A percentile compares a stretch with the other conserved stretches of the same genome.
phyloP scores from a whole-genome alignment of 2,329 filamentous ascomycete genomes.

The Pseudogymnoascus sp. region DNA sequence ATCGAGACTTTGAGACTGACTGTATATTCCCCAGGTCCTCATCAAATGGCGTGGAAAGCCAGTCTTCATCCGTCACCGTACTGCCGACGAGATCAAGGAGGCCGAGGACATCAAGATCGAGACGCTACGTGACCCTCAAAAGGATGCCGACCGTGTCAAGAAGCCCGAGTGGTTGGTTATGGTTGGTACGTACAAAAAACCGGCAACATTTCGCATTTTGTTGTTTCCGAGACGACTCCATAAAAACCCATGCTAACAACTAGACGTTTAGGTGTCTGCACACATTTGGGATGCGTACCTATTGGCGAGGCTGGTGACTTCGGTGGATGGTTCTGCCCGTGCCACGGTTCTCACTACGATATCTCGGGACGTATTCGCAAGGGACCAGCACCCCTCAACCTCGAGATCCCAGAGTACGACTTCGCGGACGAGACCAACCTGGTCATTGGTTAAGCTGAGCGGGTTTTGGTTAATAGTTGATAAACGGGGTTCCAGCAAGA shows the following conservation, averaged over 20 bases:
- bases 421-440: conserved; percentile 86
- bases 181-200: conserved; percentile 56
- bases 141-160: conserved; percentile 89
- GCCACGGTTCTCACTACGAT: conserved; percentile 99
- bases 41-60: conserved; percentile 99
- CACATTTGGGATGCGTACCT: conserved; percentile 96
- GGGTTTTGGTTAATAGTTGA: conserved; percentile 8
- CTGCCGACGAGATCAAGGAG: conserved; percentile 83
- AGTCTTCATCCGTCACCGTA: conserved; percentile 99
- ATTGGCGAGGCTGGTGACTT: conserved; percentile 98
- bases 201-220: neutral
- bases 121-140: conserved; percentile 80
- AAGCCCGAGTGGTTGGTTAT: conserved; percentile 98
- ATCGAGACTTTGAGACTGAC: conserved; percentile 11
- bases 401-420: conserved; percentile 87
- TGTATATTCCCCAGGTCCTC: conserved; percentile 57
- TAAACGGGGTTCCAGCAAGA: conserved; percentile 21
- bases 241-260: conserved; percentile 19
- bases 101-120: conserved; percentile 82
- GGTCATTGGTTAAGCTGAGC: conserved; percentile 71
- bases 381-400: conserved; percentile 93
- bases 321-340: conserved; percentile 99
- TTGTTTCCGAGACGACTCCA: neutral
- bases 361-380: conserved; percentile 97
- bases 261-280: conserved; percentile 74